Conservation (phyloP, 495 filamentous ascomycete genomes). For the Penicillium crystallinum region DNA sequence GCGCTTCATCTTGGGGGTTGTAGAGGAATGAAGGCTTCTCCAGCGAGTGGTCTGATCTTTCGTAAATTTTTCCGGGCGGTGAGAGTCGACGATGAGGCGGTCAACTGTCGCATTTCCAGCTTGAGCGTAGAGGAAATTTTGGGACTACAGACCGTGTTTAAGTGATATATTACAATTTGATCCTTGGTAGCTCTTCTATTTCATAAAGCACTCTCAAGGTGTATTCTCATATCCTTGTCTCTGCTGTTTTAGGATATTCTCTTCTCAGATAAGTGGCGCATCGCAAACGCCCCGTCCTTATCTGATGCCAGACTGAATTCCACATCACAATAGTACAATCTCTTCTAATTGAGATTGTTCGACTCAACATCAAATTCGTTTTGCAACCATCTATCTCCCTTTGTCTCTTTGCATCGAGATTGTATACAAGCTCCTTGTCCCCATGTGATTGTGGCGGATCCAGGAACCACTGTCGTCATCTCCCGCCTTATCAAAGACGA, state of each 20-base stretch:
- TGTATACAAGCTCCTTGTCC: background rate
- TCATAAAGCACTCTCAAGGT: too few species aligned
- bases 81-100: conserved; percentile 9
- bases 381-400: too few species aligned
- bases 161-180: too few species aligned
- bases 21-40: background rate
- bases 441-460: background rate
- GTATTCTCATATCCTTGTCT: background rate
- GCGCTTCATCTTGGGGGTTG: conserved; percentile 47
- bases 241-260: background rate
- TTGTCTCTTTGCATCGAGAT: too few species aligned
- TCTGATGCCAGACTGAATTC: background rate
- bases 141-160: too few species aligned
- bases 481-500: conserved; percentile 4
- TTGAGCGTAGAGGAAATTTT: background rate
- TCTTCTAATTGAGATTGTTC: background rate
- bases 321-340: background rate
- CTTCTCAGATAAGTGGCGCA: background rate
- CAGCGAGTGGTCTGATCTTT: conserved; percentile 13
- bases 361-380: background rate
- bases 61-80: conserved; percentile 19
- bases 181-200: background rate
- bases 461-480: conserved; percentile 13
- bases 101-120: conserved; percentile 1
- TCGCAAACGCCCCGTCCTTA: background rate